These are phyloP conservation scores for Trypanosoma rangeli DNA, from an alignment of 208 protist species.

Conservation along the genomic window DNA sequence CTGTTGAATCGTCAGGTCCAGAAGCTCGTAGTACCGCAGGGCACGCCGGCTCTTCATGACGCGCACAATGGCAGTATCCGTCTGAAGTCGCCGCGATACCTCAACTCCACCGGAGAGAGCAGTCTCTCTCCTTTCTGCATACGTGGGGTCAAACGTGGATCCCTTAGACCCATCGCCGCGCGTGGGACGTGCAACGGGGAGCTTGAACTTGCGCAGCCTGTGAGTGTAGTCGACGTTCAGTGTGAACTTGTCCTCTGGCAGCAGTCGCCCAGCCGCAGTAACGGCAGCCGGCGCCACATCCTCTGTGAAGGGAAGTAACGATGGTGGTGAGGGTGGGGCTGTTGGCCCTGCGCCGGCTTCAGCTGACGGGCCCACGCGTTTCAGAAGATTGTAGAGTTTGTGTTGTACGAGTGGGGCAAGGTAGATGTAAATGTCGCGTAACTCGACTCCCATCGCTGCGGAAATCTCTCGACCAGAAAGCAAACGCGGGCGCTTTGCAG, in stretches of 20 bases:
- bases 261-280: constrained; percentile 16
- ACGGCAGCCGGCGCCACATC: not conserved
- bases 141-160: not conserved
- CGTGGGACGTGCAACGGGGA: constrained; percentile 33
- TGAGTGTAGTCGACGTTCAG: constrained; percentile 59
- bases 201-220: constrained; percentile 47
- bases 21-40: constrained; percentile 50
- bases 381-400: constrained; percentile 30
- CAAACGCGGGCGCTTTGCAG: not conserved
- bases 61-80: constrained; percentile 67
- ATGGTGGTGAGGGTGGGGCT: not conserved
- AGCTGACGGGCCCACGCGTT: constrained; percentile 4
- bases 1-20: constrained; percentile 49
- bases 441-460: constrained; percentile 33
- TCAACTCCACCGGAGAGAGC: constrained; percentile 5
- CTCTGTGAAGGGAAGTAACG: not conserved
- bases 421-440: constrained; percentile 34
- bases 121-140: not conserved
- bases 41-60: constrained; percentile 69
- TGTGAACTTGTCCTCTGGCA: constrained; percentile 41
- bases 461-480: constrained; percentile 32
- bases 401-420: constrained; percentile 31
- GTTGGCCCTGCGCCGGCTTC: not conserved
- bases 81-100: constrained; percentile 40
- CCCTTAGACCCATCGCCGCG: not conserved